phyloP scores from a whole-genome alignment of 2,329 filamentous ascomycete species.

The Penicillium nordicum region DNA sequence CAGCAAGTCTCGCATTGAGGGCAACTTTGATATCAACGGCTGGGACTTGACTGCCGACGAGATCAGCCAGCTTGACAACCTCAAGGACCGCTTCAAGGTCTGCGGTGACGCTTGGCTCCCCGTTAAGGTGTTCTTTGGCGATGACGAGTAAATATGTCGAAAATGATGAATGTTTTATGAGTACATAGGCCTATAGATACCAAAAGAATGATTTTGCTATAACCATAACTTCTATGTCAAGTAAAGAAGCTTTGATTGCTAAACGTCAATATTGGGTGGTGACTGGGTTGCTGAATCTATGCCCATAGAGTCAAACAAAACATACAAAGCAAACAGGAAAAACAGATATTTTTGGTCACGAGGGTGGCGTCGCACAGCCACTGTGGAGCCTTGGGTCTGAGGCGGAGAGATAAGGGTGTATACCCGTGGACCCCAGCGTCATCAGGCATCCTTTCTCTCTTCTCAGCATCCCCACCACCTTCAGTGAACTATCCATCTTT shows the following conservation, averaged over 20 bases:
- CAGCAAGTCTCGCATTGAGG: conserved; percentile 67
- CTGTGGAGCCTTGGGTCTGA: conserved; percentile 11
- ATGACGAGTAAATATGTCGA: conserved; percentile 63
- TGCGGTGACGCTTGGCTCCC: conserved; percentile 70
- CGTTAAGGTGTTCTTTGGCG: conserved; percentile 76
- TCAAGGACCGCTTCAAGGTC: conserved; percentile 77
- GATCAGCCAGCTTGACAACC: conserved; percentile 62
- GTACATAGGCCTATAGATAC: conserved; percentile 23
- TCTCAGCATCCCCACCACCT: conserved; percentile 9
- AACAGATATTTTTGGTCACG: conserved; percentile 6
- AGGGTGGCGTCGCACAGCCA: conserved; percentile 21
- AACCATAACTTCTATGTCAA: not conserved
- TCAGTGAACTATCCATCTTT: conserved; percentile 9
- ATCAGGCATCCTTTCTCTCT: conserved; percentile 27
- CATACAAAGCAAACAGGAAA: not conserved
- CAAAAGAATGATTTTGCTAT: conserved; percentile 14
- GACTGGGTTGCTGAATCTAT: not conserved
- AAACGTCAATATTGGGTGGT: not conserved
- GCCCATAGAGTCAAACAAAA: not conserved
- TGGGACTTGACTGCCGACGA: conserved; percentile 72
- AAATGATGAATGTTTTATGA: conserved; percentile 18
- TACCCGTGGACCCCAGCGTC: conserved; percentile 16
- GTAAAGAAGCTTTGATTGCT: not conserved
- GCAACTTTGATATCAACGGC: conserved; percentile 72
- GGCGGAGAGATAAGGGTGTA: conserved; percentile 20